Evolutionary conservation across 2,329 filamentous ascomycete genomes (phyloP).

Genomic region (Gliomastix tumulicola): DNA sequence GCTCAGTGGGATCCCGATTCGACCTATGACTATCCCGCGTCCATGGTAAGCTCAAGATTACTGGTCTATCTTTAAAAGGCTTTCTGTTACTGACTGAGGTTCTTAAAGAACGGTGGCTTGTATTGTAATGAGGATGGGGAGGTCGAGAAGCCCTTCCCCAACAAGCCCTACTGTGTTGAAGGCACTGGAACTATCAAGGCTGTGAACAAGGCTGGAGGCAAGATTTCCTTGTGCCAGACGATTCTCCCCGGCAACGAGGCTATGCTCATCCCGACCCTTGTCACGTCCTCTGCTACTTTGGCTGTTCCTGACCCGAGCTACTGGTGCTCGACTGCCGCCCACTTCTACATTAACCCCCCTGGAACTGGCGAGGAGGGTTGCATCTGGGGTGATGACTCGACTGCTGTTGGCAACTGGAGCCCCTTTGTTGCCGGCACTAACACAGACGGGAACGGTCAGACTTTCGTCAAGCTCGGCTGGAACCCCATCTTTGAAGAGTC

Average conservation of each 20-base stretch:
- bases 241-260: slow-evolving; percentile 73
- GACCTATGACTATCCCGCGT: slow-evolving; percentile 61
- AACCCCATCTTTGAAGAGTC: slow-evolving; percentile 68
- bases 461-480: slow-evolving; percentile 69
- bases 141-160: slow-evolving; percentile 61
- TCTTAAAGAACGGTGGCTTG: slow-evolving; percentile 70
- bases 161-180: slow-evolving; percentile 61
- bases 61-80: too few species aligned
- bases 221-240: slow-evolving; percentile 71
- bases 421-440: slow-evolving; percentile 74
- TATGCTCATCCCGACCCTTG: slow-evolving; percentile 74
- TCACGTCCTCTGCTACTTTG: slow-evolving; percentile 48
- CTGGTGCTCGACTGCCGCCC: slow-evolving; percentile 66
- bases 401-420: slow-evolving; percentile 68
- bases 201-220: slow-evolving; percentile 55
- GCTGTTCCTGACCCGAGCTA: slow-evolving; percentile 65
- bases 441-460: slow-evolving; percentile 54
- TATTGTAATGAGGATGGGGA: slow-evolving; percentile 62
- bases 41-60: slow-evolving; percentile 69
- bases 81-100: too few species aligned
- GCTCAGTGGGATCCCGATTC: slow-evolving; percentile 71
- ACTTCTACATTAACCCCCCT: slow-evolving; percentile 75
- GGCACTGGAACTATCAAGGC: slow-evolving; percentile 60
- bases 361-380: slow-evolving; percentile 59
- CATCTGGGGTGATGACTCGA: slow-evolving; percentile 59